These are phyloP conservation scores for Melampsora larici-populina DNA, from an alignment of 1,284 basidiomycete genomes.

Conservation along the genomic window DNA sequence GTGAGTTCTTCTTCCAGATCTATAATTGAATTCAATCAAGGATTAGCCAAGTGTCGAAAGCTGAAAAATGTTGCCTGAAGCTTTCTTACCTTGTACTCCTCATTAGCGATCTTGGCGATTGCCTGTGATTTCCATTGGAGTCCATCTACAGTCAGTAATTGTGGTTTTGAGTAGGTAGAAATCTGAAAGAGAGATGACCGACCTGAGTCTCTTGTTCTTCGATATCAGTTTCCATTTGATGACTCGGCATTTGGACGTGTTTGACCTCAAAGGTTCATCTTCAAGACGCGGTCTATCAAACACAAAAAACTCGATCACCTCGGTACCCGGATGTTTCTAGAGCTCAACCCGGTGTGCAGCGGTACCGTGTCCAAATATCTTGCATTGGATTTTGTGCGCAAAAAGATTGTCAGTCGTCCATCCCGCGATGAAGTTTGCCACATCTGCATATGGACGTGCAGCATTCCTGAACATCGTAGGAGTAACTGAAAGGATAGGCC, in stretches of 20 bases:
- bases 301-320: no score
- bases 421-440: no score
- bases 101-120: slow-evolving; percentile 47
- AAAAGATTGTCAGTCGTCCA: no score
- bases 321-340: no score
- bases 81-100: slow-evolving; percentile 60
- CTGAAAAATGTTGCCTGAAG: neutral
- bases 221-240: slow-evolving; percentile 7
- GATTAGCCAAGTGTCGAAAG: neutral
- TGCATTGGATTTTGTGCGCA: no score
- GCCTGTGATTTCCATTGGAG: slow-evolving; percentile 11
- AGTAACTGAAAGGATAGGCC: no score
- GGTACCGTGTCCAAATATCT: no score
- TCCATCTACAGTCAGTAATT: neutral
- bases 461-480: no score
- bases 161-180: neutral
- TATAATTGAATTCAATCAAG: slow-evolving; percentile 51
- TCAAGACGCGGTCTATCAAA: no score
- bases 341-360: no score
- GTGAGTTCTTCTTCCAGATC: slow-evolving; percentile 77
- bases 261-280: no score
- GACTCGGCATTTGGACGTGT: neutral
- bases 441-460: no score
- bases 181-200: neutral
- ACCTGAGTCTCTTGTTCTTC: slow-evolving; percentile 43